Evolutionary conservation across 495 filamentous ascomycete genomes (phyloP), one percentile per base, ranked within the genome.

Genomic region (Endocarpon pusillum): DNA sequence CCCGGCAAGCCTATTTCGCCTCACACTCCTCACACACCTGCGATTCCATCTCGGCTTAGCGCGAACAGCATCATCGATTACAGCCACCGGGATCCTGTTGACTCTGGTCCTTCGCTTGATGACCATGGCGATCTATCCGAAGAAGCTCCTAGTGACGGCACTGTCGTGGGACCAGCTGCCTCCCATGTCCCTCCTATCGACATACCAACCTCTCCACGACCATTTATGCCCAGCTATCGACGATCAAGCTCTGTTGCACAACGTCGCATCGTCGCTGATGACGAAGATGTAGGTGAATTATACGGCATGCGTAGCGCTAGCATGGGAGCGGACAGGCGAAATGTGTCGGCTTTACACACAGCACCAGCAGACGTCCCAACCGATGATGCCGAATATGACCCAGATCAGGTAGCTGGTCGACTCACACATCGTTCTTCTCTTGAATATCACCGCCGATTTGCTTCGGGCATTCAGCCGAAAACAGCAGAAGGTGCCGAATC

Each of bases 21-120:
- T 8, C 86, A 94, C 52, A 94, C 86, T 0, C 87, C 87, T 6
- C 87, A 94, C 45, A 93, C 83, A 3, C 86, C 87, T 3, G 83
- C 86, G 12, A 81, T 94, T 29, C 84, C 86, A 21, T 93, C 84
- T 14, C 71, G 87, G n/a, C 55, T 96, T 28, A 91, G 82, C 49
- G 84, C 84, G 10, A 78, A 83, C 45, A 84, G 78, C 34, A 79
- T 82, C 33, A 72, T 78, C n/a, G 77, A 83, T 46, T 82, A 86
- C 44, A 53, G 56, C 31, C 56, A 65, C 6, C 37, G 46, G 4
- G 37, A 40, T 8, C 49, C 45, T 3, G 34, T 27, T 26, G 44
- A 47, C 15, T 40, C 44, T 21, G 47, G 49, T 16, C 28, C 7
- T 5, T 46, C 36, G 17, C 29, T 42, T 25, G 39, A 40, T 4